Percentiles rank a stretch among this genome's conserved stretches.
Conservation (phyloP, 192 early-diverging fungal genomes). For the Phlyctochytrium arcticum region DNA sequence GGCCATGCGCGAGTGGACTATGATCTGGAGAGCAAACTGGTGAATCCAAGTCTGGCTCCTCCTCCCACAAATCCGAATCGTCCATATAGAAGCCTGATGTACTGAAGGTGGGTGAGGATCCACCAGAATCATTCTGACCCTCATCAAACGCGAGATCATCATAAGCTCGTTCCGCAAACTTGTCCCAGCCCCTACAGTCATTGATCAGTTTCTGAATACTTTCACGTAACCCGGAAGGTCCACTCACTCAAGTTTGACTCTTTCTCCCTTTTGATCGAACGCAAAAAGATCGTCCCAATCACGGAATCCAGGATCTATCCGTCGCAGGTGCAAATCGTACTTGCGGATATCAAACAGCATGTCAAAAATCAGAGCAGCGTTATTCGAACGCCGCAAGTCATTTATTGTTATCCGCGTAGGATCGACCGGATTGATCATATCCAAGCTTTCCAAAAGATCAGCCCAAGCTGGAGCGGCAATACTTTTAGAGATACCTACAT, state of each 20-base stretch:
- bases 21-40: too few relatives aligned
- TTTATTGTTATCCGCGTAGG: conserved; percentile 31
- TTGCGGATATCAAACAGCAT: conserved; percentile 58
- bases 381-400: conserved; percentile 42
- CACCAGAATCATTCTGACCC: conserved; percentile 17
- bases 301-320: conserved; percentile 53
- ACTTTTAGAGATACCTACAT: conserved; percentile 27
- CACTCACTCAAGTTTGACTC: conserved; percentile 44
- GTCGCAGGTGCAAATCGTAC: conserved; percentile 49
- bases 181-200: conserved; percentile 52
- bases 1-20: too few relatives aligned
- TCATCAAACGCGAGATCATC: conserved; percentile 51
- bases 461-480: neutral
- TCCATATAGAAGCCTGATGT: neutral
- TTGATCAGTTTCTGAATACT: neutral
- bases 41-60: conserved; percentile 3
- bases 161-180: conserved; percentile 57
- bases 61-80: conserved; percentile 7
- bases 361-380: conserved; percentile 51
- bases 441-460: conserved; percentile 13
- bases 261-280: conserved; percentile 20
- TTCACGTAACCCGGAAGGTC: neutral
- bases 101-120: neutral
- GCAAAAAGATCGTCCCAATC: conserved; percentile 51
- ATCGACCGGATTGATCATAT: conserved; percentile 46